phyloP scores from a whole-genome alignment of 805 yeast genomes.

The Lachancea kluyveri region DNA sequence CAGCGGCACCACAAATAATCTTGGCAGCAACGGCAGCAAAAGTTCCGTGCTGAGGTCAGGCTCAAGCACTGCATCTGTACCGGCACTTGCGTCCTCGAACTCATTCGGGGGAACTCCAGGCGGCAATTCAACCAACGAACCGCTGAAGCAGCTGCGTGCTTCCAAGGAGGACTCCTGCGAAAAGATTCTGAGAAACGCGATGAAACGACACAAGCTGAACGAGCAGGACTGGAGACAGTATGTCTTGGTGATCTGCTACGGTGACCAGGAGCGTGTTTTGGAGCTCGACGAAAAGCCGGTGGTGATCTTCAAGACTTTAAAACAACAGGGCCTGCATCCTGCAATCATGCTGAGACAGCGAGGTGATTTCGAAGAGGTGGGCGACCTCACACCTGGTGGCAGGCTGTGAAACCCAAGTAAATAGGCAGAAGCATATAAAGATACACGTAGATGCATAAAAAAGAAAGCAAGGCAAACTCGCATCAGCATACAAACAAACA shows the following conservation, averaged over 20 bases:
- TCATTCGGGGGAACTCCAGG: slow-evolving; percentile 15
- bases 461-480: too few species aligned
- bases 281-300: slow-evolving; percentile 88
- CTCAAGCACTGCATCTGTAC: slow-evolving; percentile 1
- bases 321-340: slow-evolving; percentile 81
- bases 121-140: slow-evolving; percentile 39
- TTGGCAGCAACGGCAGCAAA: slow-evolving; percentile 9
- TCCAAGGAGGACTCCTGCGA: slow-evolving; percentile 89
- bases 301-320: slow-evolving; percentile 72
- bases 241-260: slow-evolving; percentile 83
- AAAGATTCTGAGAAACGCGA: slow-evolving; percentile 80
- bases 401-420: slow-evolving; percentile 8
- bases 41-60: slow-evolving; percentile 3
- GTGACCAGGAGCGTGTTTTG: slow-evolving; percentile 80
- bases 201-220: slow-evolving; percentile 74
- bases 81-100: slow-evolving; percentile 9
- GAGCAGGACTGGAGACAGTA: slow-evolving; percentile 82
- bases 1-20: slow-evolving; percentile 2
- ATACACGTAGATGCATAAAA: too few species aligned
- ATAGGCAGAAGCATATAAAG: slow-evolving; percentile 1
- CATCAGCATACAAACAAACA: too few species aligned
- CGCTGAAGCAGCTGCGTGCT: slow-evolving; percentile 76
- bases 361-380: slow-evolving; percentile 43
- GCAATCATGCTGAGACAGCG: slow-evolving; percentile 86
- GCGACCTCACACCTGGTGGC: slow-evolving; percentile 14